Conservation (phyloP, 2,329 filamentous ascomycete genomes). For the Fonsecaea monophora region DNA sequence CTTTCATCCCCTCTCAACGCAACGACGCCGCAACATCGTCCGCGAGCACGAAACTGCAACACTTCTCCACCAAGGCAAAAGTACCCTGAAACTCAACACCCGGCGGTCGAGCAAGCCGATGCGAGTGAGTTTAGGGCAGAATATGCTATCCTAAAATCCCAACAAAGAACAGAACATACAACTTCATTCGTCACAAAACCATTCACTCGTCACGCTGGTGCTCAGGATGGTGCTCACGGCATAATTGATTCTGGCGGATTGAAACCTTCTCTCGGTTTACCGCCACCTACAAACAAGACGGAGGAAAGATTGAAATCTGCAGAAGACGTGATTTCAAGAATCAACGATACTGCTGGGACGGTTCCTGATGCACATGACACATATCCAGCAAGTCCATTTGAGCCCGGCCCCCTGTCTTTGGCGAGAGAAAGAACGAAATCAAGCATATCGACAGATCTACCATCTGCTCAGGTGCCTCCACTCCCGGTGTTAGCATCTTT, state of each 20-base stretch:
- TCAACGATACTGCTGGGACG: constrained; percentile 7
- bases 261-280: not conserved
- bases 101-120: not conserved
- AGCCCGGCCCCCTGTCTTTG: constrained; percentile 1
- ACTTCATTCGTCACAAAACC: not conserved
- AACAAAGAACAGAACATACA: not conserved
- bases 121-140: constrained; percentile 6
- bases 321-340: not conserved
- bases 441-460: constrained; percentile 12
- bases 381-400: not conserved
- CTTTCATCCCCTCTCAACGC: not conserved
- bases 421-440: constrained; percentile 25
- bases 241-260: not conserved
- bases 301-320: not conserved
- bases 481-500: constrained; percentile 11
- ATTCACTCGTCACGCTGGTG: not conserved
- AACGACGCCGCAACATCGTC: not conserved
- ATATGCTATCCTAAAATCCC: constrained; percentile 11
- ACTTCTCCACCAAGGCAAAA: not conserved
- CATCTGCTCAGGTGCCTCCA: constrained; percentile 26
- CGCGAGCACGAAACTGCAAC: not conserved
- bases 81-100: not conserved
- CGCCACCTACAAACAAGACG: not conserved
- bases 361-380: constrained; percentile 14
- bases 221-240: not conserved